phyloP scores from a whole-genome alignment of 2,329 filamentous ascomycete genomes.

The Thielaviopsis euricoi region DNA sequence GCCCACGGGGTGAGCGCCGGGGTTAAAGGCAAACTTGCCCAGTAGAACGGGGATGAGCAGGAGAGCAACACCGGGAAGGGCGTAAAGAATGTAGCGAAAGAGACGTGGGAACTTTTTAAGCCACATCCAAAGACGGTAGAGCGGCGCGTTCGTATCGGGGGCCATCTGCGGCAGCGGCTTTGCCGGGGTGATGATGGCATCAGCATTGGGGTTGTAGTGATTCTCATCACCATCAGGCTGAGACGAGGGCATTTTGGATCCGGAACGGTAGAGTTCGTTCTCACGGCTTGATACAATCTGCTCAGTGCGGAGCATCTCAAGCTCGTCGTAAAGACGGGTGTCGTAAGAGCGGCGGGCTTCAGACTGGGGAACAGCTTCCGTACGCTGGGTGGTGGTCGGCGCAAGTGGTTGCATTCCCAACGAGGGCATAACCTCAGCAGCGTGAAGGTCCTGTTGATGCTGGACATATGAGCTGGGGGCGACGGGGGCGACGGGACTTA shows the following conservation, averaged over 20 bases:
- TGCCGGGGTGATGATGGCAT: neutral
- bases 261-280: conserved; percentile 4
- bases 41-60: conserved; percentile 31
- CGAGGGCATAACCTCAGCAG: neutral
- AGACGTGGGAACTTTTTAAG: conserved; percentile 33
- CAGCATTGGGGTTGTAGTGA: conserved; percentile 9
- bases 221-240: conserved; percentile 19
- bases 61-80: conserved; percentile 28
- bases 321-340: conserved; percentile 28
- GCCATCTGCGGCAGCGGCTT: conserved; percentile 11
- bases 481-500: conserved; percentile 5
- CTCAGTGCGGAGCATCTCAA: conserved; percentile 32
- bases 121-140: conserved; percentile 27
- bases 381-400: conserved; percentile 3
- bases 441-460: neutral
- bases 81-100: conserved; percentile 31
- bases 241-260: conserved; percentile 6
- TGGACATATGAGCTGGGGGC: neutral
- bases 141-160: conserved; percentile 16
- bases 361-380: neutral
- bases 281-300: conserved; percentile 26
- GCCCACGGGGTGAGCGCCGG: conserved; percentile 31
- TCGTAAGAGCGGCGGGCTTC: conserved; percentile 8
- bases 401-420: conserved; percentile 5
- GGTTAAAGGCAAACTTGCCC: conserved; percentile 24